Evolutionary conservation across 2,329 filamentous ascomycete genomes (phyloP).

Genomic region (Diaporthe vexans): DNA sequence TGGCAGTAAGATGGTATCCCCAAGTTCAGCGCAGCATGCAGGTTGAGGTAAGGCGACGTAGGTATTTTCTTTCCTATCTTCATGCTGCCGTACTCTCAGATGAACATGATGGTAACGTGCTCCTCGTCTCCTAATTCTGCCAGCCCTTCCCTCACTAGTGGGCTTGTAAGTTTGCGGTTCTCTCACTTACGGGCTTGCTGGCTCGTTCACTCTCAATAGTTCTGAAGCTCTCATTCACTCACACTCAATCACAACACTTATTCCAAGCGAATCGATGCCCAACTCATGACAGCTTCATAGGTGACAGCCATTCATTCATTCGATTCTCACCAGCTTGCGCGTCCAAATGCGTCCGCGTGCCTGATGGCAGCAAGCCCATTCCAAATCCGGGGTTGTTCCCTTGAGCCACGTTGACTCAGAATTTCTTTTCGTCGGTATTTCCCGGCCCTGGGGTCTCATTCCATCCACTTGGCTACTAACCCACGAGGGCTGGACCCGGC

Average conservation of each 20-base stretch:
- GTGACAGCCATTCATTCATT: too few species aligned
- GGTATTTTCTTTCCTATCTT: background rate
- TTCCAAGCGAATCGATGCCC: too few species aligned
- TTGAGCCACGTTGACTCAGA: too few species aligned
- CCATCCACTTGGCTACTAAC: background rate
- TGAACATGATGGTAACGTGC: background rate
- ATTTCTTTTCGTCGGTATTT: background rate
- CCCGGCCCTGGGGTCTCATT: background rate
- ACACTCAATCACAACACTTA: background rate
- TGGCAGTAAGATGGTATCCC: too few species aligned
- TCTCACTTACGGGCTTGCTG: background rate
- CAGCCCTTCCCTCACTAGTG: background rate
- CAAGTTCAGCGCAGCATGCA: background rate
- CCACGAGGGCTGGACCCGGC: slow-evolving; percentile 7
- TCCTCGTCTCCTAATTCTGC: background rate
- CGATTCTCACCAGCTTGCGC: background rate
- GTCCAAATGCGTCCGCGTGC: background rate
- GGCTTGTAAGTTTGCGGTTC: background rate
- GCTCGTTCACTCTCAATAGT: background rate
- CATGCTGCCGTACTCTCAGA: background rate
- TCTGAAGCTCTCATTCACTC: background rate
- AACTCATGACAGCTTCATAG: too few species aligned
- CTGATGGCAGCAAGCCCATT: background rate
- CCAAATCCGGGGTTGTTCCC: background rate
- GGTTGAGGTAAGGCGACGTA: background rate